Base-by-base conservation (phyloP, 1,284 basidiomycete species). In the Fomitopsis schrenkii region DNA sequence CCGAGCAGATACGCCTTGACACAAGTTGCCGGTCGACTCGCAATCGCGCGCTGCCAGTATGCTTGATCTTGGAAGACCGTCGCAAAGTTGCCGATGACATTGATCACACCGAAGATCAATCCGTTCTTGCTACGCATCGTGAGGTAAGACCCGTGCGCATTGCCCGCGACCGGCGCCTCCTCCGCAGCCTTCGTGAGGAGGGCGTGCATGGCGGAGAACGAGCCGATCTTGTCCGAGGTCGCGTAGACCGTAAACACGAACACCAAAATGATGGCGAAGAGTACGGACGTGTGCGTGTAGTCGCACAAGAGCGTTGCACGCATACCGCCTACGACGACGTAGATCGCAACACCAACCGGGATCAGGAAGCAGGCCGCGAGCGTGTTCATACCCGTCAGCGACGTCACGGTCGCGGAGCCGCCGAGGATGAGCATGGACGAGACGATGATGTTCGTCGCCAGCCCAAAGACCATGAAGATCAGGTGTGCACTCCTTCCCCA, bases 1-100 rank as follows among this genome's bases (percentile, higher is more conserved):
- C 94, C 95, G 26, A 94, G 80, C 9, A 97, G 77, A 76, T 95
- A 97, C 0, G 93, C 95, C 72, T 92, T 93, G 55, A 95, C 92
- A 30, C 90, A 91, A n/a, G 84, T 89, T 1, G 85, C 85, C 0
- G 94, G 94, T 33, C 88, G 80, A 61, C 87, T 90, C 0, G 95
- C 94, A 68, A 97, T 95, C 2, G 93, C 94, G 38, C 94, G 85
- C 73, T 96, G 94, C 88, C 88, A 91, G 68, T 91, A 91, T 36
- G 72, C 72, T 55, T 74, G 72, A 58, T 86, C 86, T 66, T 87
- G 84, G 67, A 74, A 74, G 14, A 74, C 71, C 15, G 71, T 73
- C 10, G 71, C 72, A 66, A 94, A 94, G 76, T 93, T 93, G 4
- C 90, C 89, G 60, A 90, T 84, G 66, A 91, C 85, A 73, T 95